These are phyloP conservation scores for Globisporangium alternatum DNA, from an alignment of 352 stramenopile genomes.

Conservation along the genomic window DNA sequence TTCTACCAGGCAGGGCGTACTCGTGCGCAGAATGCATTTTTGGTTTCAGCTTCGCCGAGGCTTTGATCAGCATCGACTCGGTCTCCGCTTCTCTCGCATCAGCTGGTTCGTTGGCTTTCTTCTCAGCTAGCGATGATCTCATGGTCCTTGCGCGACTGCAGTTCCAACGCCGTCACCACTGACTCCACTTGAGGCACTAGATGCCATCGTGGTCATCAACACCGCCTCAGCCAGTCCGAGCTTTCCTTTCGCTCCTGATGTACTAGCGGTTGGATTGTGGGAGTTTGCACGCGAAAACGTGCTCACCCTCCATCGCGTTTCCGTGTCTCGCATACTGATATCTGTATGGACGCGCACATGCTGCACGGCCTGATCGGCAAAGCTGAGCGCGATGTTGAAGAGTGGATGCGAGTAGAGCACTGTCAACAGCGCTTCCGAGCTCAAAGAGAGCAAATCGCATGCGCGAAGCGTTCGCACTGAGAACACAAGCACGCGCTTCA, in stretches of 20 bases:
- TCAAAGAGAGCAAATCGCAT: constrained; percentile 57
- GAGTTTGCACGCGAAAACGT: neutral
- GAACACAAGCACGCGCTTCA: constrained; percentile 43
- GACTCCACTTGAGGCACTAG: neutral
- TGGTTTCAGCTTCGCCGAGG: neutral
- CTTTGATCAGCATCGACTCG: neutral
- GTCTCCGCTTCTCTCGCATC: neutral
- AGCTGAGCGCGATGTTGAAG: constrained; percentile 39
- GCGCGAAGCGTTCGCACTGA: constrained; percentile 49
- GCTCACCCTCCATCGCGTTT: constrained; percentile 29
- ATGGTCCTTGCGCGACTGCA: no score
- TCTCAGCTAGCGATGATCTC: neutral
- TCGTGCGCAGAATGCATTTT: neutral
- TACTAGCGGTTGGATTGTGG: neutral
- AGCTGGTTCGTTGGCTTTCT: no score
- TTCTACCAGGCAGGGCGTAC: neutral
- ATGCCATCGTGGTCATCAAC: neutral
- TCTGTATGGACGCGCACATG: constrained; percentile 19
- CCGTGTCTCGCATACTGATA: constrained; percentile 20
- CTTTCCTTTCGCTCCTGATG: neutral
- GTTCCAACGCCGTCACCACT: neutral
- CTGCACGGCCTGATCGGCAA: constrained; percentile 28
- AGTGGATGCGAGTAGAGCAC: constrained; percentile 41
- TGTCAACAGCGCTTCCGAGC: constrained; percentile 33
- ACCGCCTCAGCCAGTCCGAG: neutral